Conservation (phyloP, 2,329 filamentous ascomycete genomes). For the Cladosporium sp. region DNA sequence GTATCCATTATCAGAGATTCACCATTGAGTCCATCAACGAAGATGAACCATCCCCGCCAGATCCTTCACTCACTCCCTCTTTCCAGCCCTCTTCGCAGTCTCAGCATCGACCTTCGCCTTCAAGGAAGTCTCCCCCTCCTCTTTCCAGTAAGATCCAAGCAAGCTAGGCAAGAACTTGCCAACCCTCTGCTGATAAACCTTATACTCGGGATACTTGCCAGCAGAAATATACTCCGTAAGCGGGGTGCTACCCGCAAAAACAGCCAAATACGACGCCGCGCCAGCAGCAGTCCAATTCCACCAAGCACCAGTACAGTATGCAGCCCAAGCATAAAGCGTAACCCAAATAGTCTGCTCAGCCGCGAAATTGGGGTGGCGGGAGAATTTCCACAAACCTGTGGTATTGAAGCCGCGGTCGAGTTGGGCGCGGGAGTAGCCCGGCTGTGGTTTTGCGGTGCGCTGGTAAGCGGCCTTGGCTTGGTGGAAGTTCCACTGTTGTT, state of each 20-base stretch:
- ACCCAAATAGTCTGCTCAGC: conserved; percentile 92
- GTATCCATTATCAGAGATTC: too few species aligned
- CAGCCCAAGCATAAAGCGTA: conserved; percentile 81
- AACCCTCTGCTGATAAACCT: conserved; percentile 75
- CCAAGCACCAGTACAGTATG: conserved; percentile 64
- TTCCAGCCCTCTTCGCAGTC: conserved; percentile 15
- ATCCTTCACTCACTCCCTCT: too few species aligned
- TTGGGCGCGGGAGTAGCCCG: conserved; percentile 58
- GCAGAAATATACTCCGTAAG: conserved; percentile 79
- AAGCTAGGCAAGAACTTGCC: conserved; percentile 73
- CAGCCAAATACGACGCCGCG: conserved; percentile 62
- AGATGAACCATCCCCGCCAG: too few species aligned
- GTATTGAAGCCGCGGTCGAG: conserved; percentile 87
- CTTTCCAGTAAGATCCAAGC: conserved; percentile 29
- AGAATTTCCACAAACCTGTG: conserved; percentile 79
- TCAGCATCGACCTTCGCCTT: conserved; percentile 18
- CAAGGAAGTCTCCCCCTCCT: conserved; percentile 22
- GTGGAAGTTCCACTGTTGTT: conserved; percentile 91
- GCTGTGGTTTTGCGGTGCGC: conserved; percentile 65
- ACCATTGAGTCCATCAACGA: too few species aligned
- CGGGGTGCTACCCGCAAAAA: conserved; percentile 87
- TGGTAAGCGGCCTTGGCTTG: conserved; percentile 73
- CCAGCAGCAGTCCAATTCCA: conserved; percentile 78
- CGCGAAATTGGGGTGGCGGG: conserved; percentile 90
- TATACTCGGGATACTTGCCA: conserved; percentile 84